Base-by-base conservation (phyloP, 208 protist genomes). In the Leptomonas seymouri region DNA sequence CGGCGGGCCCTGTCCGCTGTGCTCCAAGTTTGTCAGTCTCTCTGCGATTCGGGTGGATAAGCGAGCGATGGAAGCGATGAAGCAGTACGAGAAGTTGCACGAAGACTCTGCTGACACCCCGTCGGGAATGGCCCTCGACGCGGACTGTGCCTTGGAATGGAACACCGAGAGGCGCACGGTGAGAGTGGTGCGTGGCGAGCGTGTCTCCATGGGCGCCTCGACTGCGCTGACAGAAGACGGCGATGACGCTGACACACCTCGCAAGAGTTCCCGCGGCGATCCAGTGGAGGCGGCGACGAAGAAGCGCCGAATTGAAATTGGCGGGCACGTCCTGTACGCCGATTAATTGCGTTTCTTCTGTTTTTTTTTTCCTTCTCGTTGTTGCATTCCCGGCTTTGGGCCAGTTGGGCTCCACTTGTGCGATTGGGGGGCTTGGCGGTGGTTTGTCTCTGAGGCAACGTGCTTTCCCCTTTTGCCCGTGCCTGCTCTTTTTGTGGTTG, bases 261-360 rank as follows among this genome's bases (percentile, higher is more conserved):
- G 23, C 20, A 14, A 36, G 5, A 25, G 14, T 9, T 36, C 63
- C 0, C 56, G 39, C 16, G 41, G 59, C 3, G 64, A 67, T 23
- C 39, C 30, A 28, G 59, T 51, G 8, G 71, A 72, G 34, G 15
- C 48, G 50, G 23, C 36, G 21, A 44, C 50, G 54, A 85, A 83
- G 74, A 57, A 62, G 39, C 82, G 88, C 16, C 71, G 78, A 2
- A 81, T 93, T 28, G 78, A 83, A 44, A 84, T 93, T 70, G 85
- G 79, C 55, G 88, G 83, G 18, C 80, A 86, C 28, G 81, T 89
- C 0, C 55, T 92, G 15, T 89, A 85, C 45, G 71, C 79, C 0
- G 82, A 91, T 18, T 76, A 20, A 51, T 20, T 5, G 8, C 41
- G 36, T 27, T 36, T 39, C 39, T 11, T 21, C 2, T 31, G 18